Conservation (phyloP, 108 stramenopile species). For the Discostella stelligeroides region DNA sequence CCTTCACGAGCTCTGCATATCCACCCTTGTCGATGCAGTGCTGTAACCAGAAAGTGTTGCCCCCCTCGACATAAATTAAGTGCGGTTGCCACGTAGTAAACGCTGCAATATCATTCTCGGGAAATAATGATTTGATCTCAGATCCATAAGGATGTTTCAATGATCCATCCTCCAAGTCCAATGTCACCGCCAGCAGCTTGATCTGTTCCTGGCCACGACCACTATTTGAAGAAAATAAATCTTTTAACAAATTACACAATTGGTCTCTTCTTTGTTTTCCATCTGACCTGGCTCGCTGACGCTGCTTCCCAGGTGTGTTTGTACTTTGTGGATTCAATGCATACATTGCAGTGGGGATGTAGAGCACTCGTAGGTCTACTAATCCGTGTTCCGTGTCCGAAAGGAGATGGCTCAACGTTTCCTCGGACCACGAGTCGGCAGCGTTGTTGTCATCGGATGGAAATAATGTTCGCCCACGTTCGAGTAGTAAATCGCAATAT, state of each 20-base stretch:
- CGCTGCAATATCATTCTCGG: conserved; percentile 53
- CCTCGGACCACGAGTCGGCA: conserved; percentile 29
- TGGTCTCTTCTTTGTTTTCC: conserved; percentile 72
- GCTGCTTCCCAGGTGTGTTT: conserved; percentile 84
- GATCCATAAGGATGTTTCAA: conserved; percentile 68
- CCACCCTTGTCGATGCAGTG: conserved; percentile 79
- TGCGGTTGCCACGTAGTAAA: conserved; percentile 72
- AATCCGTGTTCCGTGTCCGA: not conserved
- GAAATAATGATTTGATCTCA: conserved; percentile 42
- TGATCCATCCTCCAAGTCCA: conserved; percentile 81
- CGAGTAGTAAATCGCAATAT: conserved; percentile 32
- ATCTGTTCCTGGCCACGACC: no score
- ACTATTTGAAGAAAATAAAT: conserved; percentile 42
- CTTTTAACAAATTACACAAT: conserved; percentile 51
- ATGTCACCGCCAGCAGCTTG: conserved; percentile 50
- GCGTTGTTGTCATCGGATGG: conserved; percentile 6
- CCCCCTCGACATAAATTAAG: conserved; percentile 86
- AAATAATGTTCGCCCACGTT: conserved; percentile 13
- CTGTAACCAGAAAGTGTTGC: conserved; percentile 91
- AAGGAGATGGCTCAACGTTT: conserved; percentile 15
- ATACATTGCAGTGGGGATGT: conserved; percentile 91
- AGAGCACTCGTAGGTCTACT: conserved; percentile 66
- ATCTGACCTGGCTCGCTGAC: conserved; percentile 85
- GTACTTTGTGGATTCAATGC: conserved; percentile 64
- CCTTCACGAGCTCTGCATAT: conserved; percentile 33